Evolutionary conservation across 2,329 filamentous ascomycete species (phyloP), one percentile per base, ranked within the genome.

Genomic region (Curvularia eragrostidis): DNA sequence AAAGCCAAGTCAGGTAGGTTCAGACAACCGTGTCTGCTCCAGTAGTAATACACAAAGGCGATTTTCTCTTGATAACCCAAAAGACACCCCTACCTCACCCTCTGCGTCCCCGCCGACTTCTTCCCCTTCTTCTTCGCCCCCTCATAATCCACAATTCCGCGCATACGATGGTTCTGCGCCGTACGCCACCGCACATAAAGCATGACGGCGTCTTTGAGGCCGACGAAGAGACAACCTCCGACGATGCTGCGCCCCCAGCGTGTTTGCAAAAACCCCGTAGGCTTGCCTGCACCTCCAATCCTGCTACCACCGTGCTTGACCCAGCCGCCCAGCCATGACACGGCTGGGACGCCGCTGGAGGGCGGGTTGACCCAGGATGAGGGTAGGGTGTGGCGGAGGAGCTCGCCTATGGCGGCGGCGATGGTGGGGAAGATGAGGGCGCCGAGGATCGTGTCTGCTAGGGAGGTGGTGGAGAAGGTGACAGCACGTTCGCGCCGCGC

Each of bases 171-270:
- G 65, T 80, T 80, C 65, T 77, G 74, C 56, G 81, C 82, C 73
- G 81, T 80, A 69, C 75, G 79, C 80, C 81, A 84, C 48, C 79
- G 52, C 28, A 82, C 86, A 67, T 89, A 89, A 1, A 89, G 76
- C 66, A 86, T 78, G 32, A 89, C 67, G 6, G 84, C 84, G 73
- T 89, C 87, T 75, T 94, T 95, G 51, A 97, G 76, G 9, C 97
- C 88, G 15, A 98, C 88, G 69, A 94, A 97, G 19, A 96, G 78
- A 72, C 91, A 95, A 0, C 95, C 95, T 1, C 95, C 95, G 1
- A 95, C 84, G 2, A 99, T 81, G 69, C 91, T 97, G 54, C 95
- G 84, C 1, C 93, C 95, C 92, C 95, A 98, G 57, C 89, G 87
- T 66, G 90, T 86, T 71, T 95, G 91, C 30, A 99, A 76, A 24